Base-by-base conservation (phyloP, 371 early-diverging fungal species). In the Mucor ambiguus region DNA sequence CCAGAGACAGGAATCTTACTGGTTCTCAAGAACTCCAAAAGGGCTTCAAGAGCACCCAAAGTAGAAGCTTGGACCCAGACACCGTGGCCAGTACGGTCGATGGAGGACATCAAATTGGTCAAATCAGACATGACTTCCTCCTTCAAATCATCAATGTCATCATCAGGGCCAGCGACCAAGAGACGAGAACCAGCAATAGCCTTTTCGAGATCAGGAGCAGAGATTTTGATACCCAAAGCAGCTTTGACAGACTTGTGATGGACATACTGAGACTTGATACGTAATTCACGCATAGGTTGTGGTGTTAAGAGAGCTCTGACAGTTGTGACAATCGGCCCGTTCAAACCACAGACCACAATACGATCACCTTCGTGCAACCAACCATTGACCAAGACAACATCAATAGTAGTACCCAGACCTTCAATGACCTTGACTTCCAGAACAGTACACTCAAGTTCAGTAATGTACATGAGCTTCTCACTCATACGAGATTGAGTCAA, bases 391-490 rank as follows among this genome's bases (percentile, higher is more conserved):
- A 99, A 87, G 54, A 99, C 93, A 48, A 98, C 99, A 86, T 99
- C 99, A 66, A 99, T 94, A 1, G 99, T 98, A 1, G 97, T 97
- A 69, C 99, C 99, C 60, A 96, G 89, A 69, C 99, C 99, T 85
- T 99, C 99, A 74, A 98, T 93, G n/a, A 98, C 97, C 88, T 99
- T 99, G 70, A 99, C 99, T 89, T 99, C 99, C 61, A 99, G 84
- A 55, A 99, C 98, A 24, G 99, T 99, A 87, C 98, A 98, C 86
- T 99, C 98, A 20, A 99, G 86, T 76, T 95, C 95, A 12, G 95
- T 93, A 60, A 96, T 84, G 75, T 98, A 99, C 95, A 96, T 99
- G 61, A 99, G 87, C 70, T 92, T 85, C 60, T 96, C 93, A 41
- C 94, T 91, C 98, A 99, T 95, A 69, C 97, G 91, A 54, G 89